Evolutionary conservation across 2,329 filamentous ascomycete species (phyloP).

Genomic region (Pseudogymnoascus sp.): DNA sequence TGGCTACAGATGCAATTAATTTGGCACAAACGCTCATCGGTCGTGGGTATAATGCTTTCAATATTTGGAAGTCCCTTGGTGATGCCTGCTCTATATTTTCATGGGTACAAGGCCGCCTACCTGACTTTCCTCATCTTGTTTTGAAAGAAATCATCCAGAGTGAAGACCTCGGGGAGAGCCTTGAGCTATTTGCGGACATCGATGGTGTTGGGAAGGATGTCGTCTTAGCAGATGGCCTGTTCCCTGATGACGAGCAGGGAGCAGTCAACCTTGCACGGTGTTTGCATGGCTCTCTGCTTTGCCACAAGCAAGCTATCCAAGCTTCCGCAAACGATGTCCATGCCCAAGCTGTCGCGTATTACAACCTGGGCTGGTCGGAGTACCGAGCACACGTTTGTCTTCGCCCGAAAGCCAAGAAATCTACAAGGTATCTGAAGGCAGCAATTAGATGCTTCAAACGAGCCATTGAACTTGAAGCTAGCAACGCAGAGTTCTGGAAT

Average conservation of each 20-base stretch:
- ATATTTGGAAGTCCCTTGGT: slow-evolving; percentile 87
- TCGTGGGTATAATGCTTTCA: slow-evolving; percentile 64
- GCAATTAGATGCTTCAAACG: slow-evolving; percentile 88
- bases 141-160: slow-evolving; percentile 51
- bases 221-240: slow-evolving; percentile 28
- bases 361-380: slow-evolving; percentile 93
- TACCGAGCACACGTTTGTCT: slow-evolving; percentile 68
- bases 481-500: slow-evolving; percentile 96
- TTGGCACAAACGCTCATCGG: slow-evolving; percentile 53
- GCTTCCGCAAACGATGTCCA: slow-evolving; percentile 65
- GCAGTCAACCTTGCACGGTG: slow-evolving; percentile 44
- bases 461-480: slow-evolving; percentile 88
- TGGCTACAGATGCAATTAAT: slow-evolving; percentile 59
- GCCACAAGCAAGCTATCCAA: slow-evolving; percentile 77
- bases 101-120: slow-evolving; percentile 59
- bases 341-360: slow-evolving; percentile 91
- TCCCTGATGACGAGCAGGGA: slow-evolving; percentile 26
- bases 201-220: slow-evolving; percentile 50
- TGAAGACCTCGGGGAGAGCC: slow-evolving; percentile 42
- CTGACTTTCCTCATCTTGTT: slow-evolving; percentile 50
- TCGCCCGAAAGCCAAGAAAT: slow-evolving; percentile 40
- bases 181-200: slow-evolving; percentile 56
- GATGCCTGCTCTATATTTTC: slow-evolving; percentile 83
- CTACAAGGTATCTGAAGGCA: slow-evolving; percentile 64
- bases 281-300: slow-evolving; percentile 66